Percentiles rank a stretch among this genome's conserved stretches.
phyloP scores from a whole-genome alignment of 768 basidiomycete genomes.

The Leccinum sublutescens region DNA sequence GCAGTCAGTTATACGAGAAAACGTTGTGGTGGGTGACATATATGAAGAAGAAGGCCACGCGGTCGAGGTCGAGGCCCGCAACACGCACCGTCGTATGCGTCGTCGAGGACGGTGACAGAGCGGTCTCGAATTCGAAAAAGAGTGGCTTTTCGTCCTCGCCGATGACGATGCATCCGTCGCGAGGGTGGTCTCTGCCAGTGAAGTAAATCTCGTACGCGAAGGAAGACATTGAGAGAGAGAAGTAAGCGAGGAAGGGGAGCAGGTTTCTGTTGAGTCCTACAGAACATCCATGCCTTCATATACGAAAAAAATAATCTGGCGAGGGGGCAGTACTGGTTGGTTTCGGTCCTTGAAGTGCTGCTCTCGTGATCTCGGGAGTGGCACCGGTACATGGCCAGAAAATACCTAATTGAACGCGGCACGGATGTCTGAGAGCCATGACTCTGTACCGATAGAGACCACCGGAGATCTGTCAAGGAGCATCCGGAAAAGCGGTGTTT shows the following conservation, averaged over 20 bases:
- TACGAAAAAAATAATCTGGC: conserved; percentile 18
- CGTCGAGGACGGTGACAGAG: conserved; percentile 23
- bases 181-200: conserved; percentile 67
- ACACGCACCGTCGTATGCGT: conserved; percentile 29
- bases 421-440: conserved; percentile 37
- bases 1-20: neutral
- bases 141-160: conserved; percentile 58
- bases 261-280: conserved; percentile 3
- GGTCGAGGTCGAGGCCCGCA: neutral
- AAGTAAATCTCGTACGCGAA: conserved; percentile 61
- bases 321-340: conserved; percentile 28
- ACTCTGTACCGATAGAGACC: conserved; percentile 14
- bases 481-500: conserved; percentile 14
- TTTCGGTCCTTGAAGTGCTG: conserved; percentile 25
- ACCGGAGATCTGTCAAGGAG: conserved; percentile 18
- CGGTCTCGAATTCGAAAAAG: conserved; percentile 68
- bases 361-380: conserved; percentile 48
- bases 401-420: conserved; percentile 48
- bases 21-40: neutral
- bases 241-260: neutral
- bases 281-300: conserved; percentile 27
- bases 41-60: neutral
- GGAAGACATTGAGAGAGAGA: conserved; percentile 25
- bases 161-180: conserved; percentile 61
- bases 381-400: conserved; percentile 46